A percentile compares a stretch with the other conserved stretches of the same genome.
Evolutionary conservation across 495 filamentous ascomycete genomes (phyloP).

Genomic region (Xylaria scruposa): DNA sequence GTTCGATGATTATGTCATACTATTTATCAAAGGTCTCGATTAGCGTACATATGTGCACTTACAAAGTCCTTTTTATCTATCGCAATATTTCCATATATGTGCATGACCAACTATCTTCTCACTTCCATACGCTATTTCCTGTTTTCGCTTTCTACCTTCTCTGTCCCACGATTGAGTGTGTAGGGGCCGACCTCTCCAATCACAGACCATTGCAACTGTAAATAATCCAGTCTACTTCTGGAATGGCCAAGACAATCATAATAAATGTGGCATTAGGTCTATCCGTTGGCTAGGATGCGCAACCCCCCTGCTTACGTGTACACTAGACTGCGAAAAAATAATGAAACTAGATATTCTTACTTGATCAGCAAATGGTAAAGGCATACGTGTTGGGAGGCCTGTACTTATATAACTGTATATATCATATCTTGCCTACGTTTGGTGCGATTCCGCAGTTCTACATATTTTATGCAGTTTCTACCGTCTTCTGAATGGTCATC

Average conservation of each 20-base stretch:
- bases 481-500: background rate
- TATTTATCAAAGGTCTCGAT: background rate
- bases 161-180: background rate
- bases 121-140: background rate
- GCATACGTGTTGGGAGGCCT: background rate
- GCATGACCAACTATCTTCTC: background rate
- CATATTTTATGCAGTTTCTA: background rate
- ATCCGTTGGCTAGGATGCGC: background rate
- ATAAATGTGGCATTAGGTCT: background rate
- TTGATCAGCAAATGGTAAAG: background rate
- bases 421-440: background rate
- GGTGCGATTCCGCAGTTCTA: background rate
- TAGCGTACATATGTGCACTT: background rate
- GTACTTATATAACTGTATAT: background rate
- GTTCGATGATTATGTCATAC: background rate
- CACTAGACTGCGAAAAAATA: background rate
- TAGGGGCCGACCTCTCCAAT: background rate
- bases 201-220: no score
- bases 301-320: conserved; percentile 4
- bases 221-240: no score
- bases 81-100: background rate
- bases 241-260: background rate
- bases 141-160: background rate
- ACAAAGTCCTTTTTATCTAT: background rate
- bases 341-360: background rate